phyloP scores from a whole-genome alignment of 768 basidiomycete species.

The Leccinum variicolor region DNA sequence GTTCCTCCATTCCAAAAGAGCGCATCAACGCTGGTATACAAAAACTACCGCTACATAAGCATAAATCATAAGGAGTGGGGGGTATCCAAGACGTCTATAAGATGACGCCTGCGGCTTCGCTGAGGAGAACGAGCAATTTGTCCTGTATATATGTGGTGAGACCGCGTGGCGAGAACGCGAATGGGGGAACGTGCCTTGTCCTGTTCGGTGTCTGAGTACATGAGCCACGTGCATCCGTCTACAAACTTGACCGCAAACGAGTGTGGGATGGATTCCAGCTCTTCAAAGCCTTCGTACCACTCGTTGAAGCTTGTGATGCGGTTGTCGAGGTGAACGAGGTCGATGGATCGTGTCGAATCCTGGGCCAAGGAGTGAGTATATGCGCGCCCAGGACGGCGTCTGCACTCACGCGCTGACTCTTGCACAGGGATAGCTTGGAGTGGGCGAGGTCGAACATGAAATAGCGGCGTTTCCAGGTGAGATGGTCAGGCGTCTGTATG shows the following conservation, averaged over 20 bases:
- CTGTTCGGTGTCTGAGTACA: slow-evolving; percentile 60
- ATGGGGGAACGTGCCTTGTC: slow-evolving; percentile 46
- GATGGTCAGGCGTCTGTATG: slow-evolving; percentile 49
- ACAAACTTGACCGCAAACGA: slow-evolving; percentile 66
- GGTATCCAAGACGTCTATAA: slow-evolving; percentile 18
- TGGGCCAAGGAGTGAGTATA: slow-evolving; percentile 9
- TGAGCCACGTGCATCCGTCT: slow-evolving; percentile 48
- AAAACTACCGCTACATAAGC: slow-evolving; percentile 16
- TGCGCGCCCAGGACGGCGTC: not conserved
- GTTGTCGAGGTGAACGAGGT: slow-evolving; percentile 44
- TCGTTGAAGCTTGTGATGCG: slow-evolving; percentile 48
- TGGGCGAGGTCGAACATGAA: slow-evolving; percentile 50
- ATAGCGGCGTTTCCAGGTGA: slow-evolving; percentile 65
- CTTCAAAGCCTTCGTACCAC: slow-evolving; percentile 67
- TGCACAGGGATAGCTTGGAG: slow-evolving; percentile 44
- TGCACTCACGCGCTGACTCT: slow-evolving; percentile 45
- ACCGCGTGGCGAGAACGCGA: not conserved
- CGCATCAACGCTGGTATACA: slow-evolving; percentile 2
- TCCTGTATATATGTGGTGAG: slow-evolving; percentile 17
- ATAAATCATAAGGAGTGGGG: slow-evolving; percentile 2
- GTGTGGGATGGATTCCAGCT: slow-evolving; percentile 59
- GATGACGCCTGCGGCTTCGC: slow-evolving; percentile 29
- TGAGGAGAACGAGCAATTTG: slow-evolving; percentile 26
- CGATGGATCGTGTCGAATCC: slow-evolving; percentile 29
- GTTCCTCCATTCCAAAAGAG: not conserved